Evolutionary conservation across 192 early-diverging fungal genomes (phyloP).

Genomic region (Dissophora ornata): DNA sequence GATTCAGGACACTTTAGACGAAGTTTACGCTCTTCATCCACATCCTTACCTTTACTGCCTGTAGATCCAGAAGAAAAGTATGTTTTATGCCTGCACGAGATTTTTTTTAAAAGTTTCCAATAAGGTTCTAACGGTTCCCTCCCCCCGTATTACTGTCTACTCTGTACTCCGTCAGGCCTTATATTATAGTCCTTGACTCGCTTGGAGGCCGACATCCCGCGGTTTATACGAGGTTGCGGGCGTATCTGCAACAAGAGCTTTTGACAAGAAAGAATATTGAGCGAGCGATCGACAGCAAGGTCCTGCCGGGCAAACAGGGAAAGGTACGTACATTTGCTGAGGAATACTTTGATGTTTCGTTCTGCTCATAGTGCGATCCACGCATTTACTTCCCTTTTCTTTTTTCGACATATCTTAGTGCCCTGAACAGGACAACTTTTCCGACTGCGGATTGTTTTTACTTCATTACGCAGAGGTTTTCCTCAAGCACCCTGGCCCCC

Average conservation of each 20-base stretch:
- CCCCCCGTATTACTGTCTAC: no score
- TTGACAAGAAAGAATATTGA: slow-evolving; percentile 57
- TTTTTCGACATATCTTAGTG: slow-evolving; percentile 48
- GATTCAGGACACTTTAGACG: neutral
- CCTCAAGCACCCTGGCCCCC: slow-evolving; percentile 54
- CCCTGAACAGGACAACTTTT: slow-evolving; percentile 80
- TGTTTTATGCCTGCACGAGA: no score
- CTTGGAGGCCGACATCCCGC: slow-evolving; percentile 60
- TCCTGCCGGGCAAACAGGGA: slow-evolving; percentile 62
- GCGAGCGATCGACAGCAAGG: slow-evolving; percentile 17
- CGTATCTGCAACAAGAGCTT: slow-evolving; percentile 54
- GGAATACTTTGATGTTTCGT: no score
- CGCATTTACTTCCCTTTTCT: no score
- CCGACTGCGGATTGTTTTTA: slow-evolving; percentile 92
- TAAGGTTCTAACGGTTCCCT: no score
- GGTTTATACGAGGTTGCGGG: slow-evolving; percentile 51
- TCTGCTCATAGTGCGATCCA: no score
- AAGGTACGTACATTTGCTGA: no score
- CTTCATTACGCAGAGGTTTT: slow-evolving; percentile 83
- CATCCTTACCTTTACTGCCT: neutral
- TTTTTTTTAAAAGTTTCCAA: no score
- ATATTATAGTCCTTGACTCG: slow-evolving; percentile 76
- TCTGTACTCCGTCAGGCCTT: no score
- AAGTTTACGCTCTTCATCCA: slow-evolving; percentile 2
- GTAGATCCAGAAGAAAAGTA: slow-evolving; percentile 35